Evolutionary conservation across 495 filamentous ascomycete species (phyloP).

Genomic region (Rostrohypoxylon terebratum): DNA sequence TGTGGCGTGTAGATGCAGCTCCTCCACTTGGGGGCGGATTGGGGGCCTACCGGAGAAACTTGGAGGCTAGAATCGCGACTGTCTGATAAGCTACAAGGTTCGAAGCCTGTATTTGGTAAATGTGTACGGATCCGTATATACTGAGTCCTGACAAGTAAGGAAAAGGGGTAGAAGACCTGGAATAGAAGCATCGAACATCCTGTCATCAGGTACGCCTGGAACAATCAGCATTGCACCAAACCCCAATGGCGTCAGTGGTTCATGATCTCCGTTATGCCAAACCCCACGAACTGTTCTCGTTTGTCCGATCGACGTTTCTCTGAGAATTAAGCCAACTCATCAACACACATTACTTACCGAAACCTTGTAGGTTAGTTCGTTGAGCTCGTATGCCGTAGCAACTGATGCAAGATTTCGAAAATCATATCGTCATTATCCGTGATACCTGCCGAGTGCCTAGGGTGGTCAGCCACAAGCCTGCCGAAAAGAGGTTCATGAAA

Average conservation of each 20-base stretch:
- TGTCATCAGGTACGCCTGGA: not conserved
- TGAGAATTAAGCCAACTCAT: constrained; percentile 8
- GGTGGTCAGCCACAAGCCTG: constrained; percentile 11
- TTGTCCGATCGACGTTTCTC: constrained; percentile 31
- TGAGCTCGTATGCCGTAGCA: not conserved
- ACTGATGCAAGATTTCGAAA: constrained; percentile 18
- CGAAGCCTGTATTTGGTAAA: not conserved
- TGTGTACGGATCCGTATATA: not conserved
- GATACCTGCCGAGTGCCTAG: no score
- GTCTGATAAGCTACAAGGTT: constrained; percentile 24
- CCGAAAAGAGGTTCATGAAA: constrained; percentile 40
- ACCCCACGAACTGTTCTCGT: constrained; percentile 22
- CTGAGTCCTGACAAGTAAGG: not conserved
- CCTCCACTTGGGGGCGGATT: constrained; percentile 29
- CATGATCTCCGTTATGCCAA: constrained; percentile 27
- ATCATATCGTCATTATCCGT: constrained; percentile 1
- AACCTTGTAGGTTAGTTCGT: not conserved
- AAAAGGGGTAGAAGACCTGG: not conserved
- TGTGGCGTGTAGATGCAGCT: constrained; percentile 20
- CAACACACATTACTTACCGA: constrained; percentile 10
- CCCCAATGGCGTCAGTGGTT: constrained; percentile 24
- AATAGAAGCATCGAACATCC: constrained; percentile 14
- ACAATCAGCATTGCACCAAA: constrained; percentile 19
- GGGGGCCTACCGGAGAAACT: constrained; percentile 36
- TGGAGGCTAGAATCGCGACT: constrained; percentile 23